Conservation (phyloP, 2,329 filamentous ascomycete species). For the Rachicladosporium sp. region DNA sequence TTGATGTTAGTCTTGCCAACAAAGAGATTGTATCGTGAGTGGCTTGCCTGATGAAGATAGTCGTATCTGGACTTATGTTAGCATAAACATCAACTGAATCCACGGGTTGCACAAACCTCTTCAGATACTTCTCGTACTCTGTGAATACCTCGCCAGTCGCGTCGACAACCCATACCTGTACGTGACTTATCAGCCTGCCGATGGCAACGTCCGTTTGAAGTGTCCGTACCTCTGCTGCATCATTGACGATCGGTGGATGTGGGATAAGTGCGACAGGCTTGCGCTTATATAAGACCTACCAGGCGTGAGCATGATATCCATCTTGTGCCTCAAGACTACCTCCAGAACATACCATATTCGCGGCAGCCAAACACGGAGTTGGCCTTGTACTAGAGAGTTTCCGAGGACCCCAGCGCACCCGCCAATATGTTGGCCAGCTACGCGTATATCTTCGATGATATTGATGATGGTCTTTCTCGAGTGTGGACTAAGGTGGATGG, state of each 20-base stretch:
- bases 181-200: constrained; percentile 15
- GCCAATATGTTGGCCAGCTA: too few relatives aligned
- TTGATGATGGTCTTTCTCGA: too few relatives aligned
- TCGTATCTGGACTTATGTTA: constrained; percentile 52
- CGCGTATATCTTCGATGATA: too few relatives aligned
- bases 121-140: constrained; percentile 77
- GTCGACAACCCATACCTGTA: constrained; percentile 79
- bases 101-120: constrained; percentile 47
- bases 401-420: too few relatives aligned
- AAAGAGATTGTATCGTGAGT: constrained; percentile 2
- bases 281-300: constrained; percentile 84
- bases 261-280: constrained; percentile 81
- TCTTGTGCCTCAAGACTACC: too few relatives aligned
- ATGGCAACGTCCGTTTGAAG: constrained; percentile 3
- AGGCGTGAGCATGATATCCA: too few relatives aligned
- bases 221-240: constrained; percentile 60
- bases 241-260: constrained; percentile 60
- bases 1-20: constrained; percentile 10
- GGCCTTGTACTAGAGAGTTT: too few relatives aligned
- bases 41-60: constrained; percentile 75
- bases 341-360: too few relatives aligned
- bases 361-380: too few relatives aligned
- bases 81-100: constrained; percentile 5
- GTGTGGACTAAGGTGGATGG: too few relatives aligned
- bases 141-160: constrained; percentile 84